phyloP scores from a whole-genome alignment of 768 basidiomycete species.

The Tricholoma flavovirens region DNA sequence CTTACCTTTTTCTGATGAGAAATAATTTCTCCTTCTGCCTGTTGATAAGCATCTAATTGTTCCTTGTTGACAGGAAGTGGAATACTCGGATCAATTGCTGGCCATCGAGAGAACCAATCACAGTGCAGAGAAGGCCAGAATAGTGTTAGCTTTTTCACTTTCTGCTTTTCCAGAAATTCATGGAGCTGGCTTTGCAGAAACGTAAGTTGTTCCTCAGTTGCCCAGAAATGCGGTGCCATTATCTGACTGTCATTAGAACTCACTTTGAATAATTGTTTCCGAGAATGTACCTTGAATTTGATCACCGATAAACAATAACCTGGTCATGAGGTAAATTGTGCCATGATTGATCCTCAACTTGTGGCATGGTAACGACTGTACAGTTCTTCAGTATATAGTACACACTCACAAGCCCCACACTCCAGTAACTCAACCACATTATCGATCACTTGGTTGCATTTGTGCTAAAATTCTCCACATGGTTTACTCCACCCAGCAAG shows the following conservation, averaged over 20 bases:
- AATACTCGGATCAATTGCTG: background rate
- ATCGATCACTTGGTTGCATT: background rate
- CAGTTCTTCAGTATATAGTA: slow-evolving; percentile 1
- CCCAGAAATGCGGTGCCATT: slow-evolving; percentile 1
- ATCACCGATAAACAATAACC: background rate
- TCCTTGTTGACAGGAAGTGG: background rate
- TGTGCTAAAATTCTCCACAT: background rate
- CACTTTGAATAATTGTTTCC: background rate
- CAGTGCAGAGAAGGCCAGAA: background rate
- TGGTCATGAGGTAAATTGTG: background rate
- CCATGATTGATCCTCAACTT: too few species aligned
- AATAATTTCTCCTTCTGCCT: background rate
- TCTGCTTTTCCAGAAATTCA: slow-evolving; percentile 1
- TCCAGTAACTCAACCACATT: slow-evolving; percentile 1
- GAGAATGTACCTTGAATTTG: background rate
- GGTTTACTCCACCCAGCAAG: background rate
- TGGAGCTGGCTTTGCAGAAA: background rate
- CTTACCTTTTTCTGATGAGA: background rate
- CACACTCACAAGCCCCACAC: background rate
- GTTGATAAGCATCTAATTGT: background rate
- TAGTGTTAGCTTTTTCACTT: background rate
- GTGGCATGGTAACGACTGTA: background rate
- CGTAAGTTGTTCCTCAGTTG: background rate
- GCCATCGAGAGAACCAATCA: slow-evolving; percentile 1
- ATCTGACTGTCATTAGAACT: background rate